Evolutionary conservation across 1,139 yeast genomes (phyloP).

Genomic region (Wickerhamomyces sp.): DNA sequence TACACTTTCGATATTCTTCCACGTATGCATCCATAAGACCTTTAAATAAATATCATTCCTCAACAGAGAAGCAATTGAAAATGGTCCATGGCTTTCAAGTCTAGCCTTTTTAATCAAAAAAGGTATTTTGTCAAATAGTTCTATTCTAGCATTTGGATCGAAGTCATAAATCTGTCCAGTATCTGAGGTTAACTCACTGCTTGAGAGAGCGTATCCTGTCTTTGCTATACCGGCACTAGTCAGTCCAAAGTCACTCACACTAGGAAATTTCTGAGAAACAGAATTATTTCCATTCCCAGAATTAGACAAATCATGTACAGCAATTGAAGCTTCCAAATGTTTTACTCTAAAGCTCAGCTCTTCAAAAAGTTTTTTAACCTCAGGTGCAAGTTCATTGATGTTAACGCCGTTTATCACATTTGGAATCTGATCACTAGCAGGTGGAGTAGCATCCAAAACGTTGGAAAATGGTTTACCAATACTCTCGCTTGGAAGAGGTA

Average conservation of each 20-base stretch:
- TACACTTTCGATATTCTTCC: slow-evolving; percentile 14
- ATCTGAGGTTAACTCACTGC: no score
- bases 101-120: slow-evolving; percentile 24
- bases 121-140: slow-evolving; percentile 28
- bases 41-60: slow-evolving; percentile 32
- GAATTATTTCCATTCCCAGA: no score
- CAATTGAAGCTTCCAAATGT: slow-evolving; percentile 39
- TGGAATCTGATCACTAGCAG: not conserved
- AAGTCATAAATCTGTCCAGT: slow-evolving; percentile 12
- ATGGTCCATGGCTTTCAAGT: slow-evolving; percentile 35
- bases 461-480: not conserved
- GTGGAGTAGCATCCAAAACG: not conserved
- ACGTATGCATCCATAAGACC: slow-evolving; percentile 23
- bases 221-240: not conserved
- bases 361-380: slow-evolving; percentile 20
- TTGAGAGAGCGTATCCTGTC: not conserved
- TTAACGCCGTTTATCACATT: slow-evolving; percentile 2
- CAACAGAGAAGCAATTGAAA: slow-evolving; percentile 37
- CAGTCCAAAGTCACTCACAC: no score
- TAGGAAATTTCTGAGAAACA: no score
- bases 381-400: slow-evolving; percentile 4
- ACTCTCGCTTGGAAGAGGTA: not conserved
- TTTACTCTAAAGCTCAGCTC: slow-evolving; percentile 37
- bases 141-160: slow-evolving; percentile 15
- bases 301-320: slow-evolving; percentile 28